Evolutionary conservation across 208 protist species (phyloP).

Genomic region (Acanthamoeba healyi): DNA sequence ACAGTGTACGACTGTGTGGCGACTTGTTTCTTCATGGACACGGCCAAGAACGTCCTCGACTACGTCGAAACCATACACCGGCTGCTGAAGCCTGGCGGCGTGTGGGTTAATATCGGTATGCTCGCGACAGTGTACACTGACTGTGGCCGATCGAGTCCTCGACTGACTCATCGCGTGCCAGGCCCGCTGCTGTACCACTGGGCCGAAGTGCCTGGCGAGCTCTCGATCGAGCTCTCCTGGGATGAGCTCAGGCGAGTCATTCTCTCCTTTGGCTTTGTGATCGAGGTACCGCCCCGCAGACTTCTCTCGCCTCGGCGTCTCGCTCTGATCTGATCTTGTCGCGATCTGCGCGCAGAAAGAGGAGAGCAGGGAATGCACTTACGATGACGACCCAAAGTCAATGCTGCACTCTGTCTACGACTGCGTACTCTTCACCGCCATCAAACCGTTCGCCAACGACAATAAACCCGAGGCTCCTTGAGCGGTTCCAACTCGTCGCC

Average conservation of each 20-base stretch:
- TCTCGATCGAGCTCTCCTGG: constrained; percentile 34
- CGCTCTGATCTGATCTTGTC: too few relatives aligned
- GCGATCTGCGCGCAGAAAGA: constrained; percentile 49
- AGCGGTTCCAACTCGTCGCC: too few relatives aligned
- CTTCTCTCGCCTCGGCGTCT: not conserved
- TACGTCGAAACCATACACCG: constrained; percentile 95
- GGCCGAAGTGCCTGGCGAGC: constrained; percentile 87
- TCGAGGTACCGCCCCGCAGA: not conserved
- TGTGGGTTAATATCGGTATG: constrained; percentile 95
- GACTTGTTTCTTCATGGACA: constrained; percentile 98
- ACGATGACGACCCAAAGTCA: not conserved
- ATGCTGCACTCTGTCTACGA: constrained; percentile 58
- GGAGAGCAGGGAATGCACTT: not conserved
- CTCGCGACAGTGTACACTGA: too few relatives aligned
- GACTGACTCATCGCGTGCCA: not conserved
- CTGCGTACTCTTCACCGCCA: not conserved
- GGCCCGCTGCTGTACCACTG: constrained; percentile 97
- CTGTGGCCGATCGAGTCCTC: too few relatives aligned
- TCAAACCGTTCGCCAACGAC: not conserved
- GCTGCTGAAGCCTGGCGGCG: constrained; percentile 94
- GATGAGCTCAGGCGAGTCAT: constrained; percentile 49
- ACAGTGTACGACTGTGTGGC: constrained; percentile 93
- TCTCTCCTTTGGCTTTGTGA: constrained; percentile 6
- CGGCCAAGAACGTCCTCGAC: constrained; percentile 97
- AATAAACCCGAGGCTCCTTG: not conserved